Evolutionary conservation across 2,329 filamentous ascomycete species (phyloP), one percentile per base, ranked within the genome.

Genomic region (Scedosporium boydii): DNA sequence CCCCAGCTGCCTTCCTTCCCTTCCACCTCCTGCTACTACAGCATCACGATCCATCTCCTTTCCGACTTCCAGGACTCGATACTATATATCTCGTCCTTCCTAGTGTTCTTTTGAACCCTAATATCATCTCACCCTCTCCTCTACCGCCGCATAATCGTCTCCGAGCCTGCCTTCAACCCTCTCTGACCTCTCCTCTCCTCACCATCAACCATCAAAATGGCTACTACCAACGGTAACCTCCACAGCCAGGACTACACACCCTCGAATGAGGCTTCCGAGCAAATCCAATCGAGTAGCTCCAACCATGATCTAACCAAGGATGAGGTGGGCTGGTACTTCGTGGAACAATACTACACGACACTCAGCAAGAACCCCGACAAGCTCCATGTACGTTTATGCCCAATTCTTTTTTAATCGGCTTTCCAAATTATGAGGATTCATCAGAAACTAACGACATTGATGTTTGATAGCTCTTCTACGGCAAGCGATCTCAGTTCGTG

Each of bases 281-380:
- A 55, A 66, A 72, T 64, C 67, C 70, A 65, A 69, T 70, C 66
- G 67, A 71, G 29, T 21, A 46, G 63, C 48, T 70, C 70, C 62
- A 77, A 74, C 69, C 78, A 72, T 72, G 80, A 83, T 69, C 77
- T 86, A 48, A 80, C 82, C 70, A 97, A 96, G 81, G 92, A 96
- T 75, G 91, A 98, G 80, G 92, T 99, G 68, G 95, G 92, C 76
- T 99, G 95, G 95, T 98, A 93, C 80, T 99, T 99, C 70, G 95
- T 99, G 64, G 93, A 98, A 84, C 92, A 96, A 77, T 99, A 97
- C 82, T 99, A 99, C 80, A 98, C 91, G 69, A 99, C 92, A 65
- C 80, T 99, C 72, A 97, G 93, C 86, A 93, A 93, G 78, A 90
- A 82, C 68, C 93, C 95, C 23, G 92, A 96, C 73, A 96, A 95